These are phyloP conservation scores for Neopestalotiopsis sp. DNA, from an alignment of 2,329 filamentous ascomycete genomes.

Conservation along the genomic window DNA sequence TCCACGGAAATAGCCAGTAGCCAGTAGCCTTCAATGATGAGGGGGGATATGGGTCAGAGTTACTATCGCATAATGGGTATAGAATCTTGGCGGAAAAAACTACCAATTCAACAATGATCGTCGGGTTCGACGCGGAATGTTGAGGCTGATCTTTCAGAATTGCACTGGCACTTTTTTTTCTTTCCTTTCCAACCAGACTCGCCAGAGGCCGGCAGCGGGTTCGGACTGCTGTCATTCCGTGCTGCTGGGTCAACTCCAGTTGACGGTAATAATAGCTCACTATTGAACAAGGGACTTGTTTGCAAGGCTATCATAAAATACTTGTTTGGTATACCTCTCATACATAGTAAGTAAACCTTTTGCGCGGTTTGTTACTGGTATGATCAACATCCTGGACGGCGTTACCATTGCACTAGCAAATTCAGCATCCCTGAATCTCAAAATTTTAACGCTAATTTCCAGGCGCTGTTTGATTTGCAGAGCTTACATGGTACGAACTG, in stretches of 20 bases:
- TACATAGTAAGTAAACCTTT: not conserved
- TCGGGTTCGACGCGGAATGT: not conserved
- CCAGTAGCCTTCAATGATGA: not conserved
- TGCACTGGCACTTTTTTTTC: not conserved
- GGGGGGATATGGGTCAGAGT: not conserved
- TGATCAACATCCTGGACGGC: not conserved
- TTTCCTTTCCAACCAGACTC: no score
- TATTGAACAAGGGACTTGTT: not conserved
- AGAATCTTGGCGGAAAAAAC: not conserved
- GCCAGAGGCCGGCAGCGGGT: not conserved
- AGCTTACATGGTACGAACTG: not conserved
- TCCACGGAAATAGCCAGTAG: not conserved
- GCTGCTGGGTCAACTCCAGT: not conserved
- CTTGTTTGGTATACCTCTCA: no score
- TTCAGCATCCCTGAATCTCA: not conserved
- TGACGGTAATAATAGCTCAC: not conserved
- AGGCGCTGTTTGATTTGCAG: not conserved
- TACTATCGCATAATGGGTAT: not conserved
- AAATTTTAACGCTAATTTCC: not conserved
- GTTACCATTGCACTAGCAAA: not conserved
- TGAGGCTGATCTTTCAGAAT: not conserved
- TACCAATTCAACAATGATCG: not conserved
- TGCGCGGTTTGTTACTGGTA: not conserved
- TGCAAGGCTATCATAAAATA: not conserved
- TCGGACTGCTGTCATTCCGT: not conserved